Base-by-base conservation (phyloP, 257 asterid genomes). In the Leptodermis oblonga region DNA sequence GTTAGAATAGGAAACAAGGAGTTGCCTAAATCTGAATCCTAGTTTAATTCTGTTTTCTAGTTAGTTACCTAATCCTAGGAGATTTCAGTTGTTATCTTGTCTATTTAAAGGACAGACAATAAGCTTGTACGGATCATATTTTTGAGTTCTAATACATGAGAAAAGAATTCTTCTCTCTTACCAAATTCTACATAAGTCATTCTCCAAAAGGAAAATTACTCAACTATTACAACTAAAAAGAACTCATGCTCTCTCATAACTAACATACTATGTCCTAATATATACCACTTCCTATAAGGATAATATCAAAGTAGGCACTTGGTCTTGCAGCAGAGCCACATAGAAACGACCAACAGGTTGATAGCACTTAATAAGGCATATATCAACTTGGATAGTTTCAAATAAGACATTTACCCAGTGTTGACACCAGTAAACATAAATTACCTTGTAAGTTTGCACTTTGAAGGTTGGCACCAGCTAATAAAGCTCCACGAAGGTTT, bases 401-500 rank as follows among this genome's bases (percentile, higher is more conserved):
- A 2, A 62, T 30, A 14, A 56, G 17, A 62, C 11, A 12, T 22
- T 8, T 37, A n/a, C 30, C 36, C 11, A 3, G 14, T n/a, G 51
- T 7, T 15, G 12, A 5, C 14, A 51, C 22, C 45, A 30, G 53
- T 18, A 36, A 45, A 51, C 62, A 61, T 52, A 43, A 69, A 37
- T 67, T 81, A 86, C 97, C 97, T 80, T 92, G 98, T 63, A 92
- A 81, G 82, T 90, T 92, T 82, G 97, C 98, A 88, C 98, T 92
- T 76, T 86, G 97, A 62, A 92, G 95, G 75, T 83, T 88, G 76
- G 98, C 92, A 60, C 98, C 98, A 64, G 97, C 95, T 84, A 92
- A 83, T 65, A 92, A 79, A 65, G 98, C 95, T 63, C 93, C 90
- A 53, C 95, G 96, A 64, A 92, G 98, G 86, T 92, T 90, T 74